These are phyloP conservation scores for Moricandia moricandioides DNA, from an alignment of 345 rosid species.

Conservation along the genomic window DNA sequence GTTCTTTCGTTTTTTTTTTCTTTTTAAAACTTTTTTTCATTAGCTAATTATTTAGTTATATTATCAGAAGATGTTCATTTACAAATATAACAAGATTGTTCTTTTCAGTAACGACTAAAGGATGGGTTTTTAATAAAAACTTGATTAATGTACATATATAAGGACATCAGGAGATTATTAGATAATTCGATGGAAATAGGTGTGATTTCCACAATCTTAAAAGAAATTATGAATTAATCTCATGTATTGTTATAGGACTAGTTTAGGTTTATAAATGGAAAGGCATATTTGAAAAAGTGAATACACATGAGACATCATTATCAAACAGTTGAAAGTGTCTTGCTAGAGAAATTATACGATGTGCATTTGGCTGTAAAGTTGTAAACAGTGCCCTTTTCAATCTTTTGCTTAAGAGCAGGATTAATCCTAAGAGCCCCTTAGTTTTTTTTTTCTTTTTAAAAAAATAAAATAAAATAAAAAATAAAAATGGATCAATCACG, in stretches of 20 bases:
- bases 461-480: no score
- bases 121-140: not conserved
- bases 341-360: not conserved
- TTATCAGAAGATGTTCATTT: not conserved
- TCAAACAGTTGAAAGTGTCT: not conserved
- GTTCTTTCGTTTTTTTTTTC: not conserved
- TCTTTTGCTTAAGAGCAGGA: not conserved
- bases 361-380: not conserved
- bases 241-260: not conserved
- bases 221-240: not conserved
- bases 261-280: not conserved
- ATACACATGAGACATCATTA: not conserved
- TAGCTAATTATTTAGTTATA: not conserved
- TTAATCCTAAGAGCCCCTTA: no score
- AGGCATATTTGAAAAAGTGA: not conserved
- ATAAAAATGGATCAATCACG: no score
- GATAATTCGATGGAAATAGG: not conserved
- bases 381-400: not conserved
- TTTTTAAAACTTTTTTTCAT: no score
- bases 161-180: not conserved
- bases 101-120: not conserved
- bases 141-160: not conserved
- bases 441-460: no score
- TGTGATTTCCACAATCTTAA: not conserved
- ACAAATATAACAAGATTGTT: not conserved